phyloP scores from a whole-genome alignment of 2,329 filamentous ascomycete species.

The Curvularia eragrostidis region DNA sequence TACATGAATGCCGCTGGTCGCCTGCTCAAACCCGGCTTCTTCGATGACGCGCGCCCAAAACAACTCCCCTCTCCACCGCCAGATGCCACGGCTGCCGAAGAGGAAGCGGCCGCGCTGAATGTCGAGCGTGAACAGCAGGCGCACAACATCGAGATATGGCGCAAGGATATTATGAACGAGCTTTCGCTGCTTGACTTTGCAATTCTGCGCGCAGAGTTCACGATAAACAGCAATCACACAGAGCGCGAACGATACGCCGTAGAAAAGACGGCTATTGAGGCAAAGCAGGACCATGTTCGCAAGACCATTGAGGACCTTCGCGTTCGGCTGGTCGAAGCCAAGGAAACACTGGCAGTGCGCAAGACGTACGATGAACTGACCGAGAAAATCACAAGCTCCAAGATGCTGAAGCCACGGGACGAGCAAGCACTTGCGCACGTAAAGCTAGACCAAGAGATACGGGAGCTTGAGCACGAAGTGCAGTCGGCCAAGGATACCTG shows the following conservation, averaged over 20 bases:
- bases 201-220: constrained; percentile 86
- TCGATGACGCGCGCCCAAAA: constrained; percentile 64
- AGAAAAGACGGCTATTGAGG: constrained; percentile 79
- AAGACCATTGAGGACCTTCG: constrained; percentile 76
- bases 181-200: constrained; percentile 87
- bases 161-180: constrained; percentile 84
- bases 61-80: constrained; percentile 71
- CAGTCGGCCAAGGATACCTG: constrained; percentile 81
- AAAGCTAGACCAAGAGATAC: constrained; percentile 87
- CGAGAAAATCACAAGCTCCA: constrained; percentile 83
- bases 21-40: constrained; percentile 71
- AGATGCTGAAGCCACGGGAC: constrained; percentile 79
- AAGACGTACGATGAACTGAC: constrained; percentile 89
- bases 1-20: constrained; percentile 89
- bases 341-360: constrained; percentile 73
- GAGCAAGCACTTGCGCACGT: constrained; percentile 79
- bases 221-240: constrained; percentile 79
- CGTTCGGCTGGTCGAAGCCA: constrained; percentile 71
- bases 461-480: constrained; percentile 84
- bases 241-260: constrained; percentile 84
- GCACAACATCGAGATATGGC: constrained; percentile 70
- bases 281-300: constrained; percentile 77
- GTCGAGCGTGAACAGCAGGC: constrained; percentile 58
- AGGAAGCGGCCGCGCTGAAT: constrained; percentile 54
- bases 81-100: constrained; percentile 59